Base-by-base conservation (phyloP, 139 green algal species). In the Micromonas pusilla region DNA sequence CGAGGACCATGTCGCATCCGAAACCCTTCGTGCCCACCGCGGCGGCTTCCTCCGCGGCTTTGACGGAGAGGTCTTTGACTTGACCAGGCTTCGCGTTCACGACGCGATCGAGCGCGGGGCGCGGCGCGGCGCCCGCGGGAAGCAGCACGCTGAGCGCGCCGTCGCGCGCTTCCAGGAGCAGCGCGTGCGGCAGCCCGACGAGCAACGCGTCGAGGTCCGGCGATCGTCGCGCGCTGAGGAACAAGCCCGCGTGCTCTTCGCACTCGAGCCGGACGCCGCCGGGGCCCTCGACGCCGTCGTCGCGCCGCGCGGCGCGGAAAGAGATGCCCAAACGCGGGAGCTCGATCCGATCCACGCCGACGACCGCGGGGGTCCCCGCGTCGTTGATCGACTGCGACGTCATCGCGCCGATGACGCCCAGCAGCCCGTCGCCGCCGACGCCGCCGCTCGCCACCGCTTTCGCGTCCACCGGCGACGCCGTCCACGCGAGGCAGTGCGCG, bases 81-180 rank as follows among this genome's bases (percentile, higher is more conserved):
- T n/a, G n/a, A n/a, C n/a, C n/a, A n/a, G n/a, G n/a, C n/a, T n/a
- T n/a, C n/a, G n/a, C n/a, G 45, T 16, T 57, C 45, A 16, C 45
- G 9, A 16, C 45, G 45, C 45, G 45, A 57, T 57, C 45, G 45
- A 57, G 45, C 68, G 68, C 68, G 23, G 37, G 68, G 3, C 68
- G 23, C 13, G 68, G 68, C 21, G 33, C 33, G 4, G 68, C 76
- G 5, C 64, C 67, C 0, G 77, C 77, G 3, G 52, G 57, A 20
- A 82, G 34, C 5, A 82, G 37, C 25, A 82, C 77, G 4, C 31
- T 33, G 36, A 82, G 77, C 34, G 57, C 39, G 3, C 67, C 67
- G 67, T 77, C 54, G 36, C 45, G 54, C 31, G 45, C 60, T 71
- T 82, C 64, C 5, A 82, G 68, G 6, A 82, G 38, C 52, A 82